Base-by-base conservation (phyloP, 1,284 basidiomycete genomes). In the Rhodofomes roseus region DNA sequence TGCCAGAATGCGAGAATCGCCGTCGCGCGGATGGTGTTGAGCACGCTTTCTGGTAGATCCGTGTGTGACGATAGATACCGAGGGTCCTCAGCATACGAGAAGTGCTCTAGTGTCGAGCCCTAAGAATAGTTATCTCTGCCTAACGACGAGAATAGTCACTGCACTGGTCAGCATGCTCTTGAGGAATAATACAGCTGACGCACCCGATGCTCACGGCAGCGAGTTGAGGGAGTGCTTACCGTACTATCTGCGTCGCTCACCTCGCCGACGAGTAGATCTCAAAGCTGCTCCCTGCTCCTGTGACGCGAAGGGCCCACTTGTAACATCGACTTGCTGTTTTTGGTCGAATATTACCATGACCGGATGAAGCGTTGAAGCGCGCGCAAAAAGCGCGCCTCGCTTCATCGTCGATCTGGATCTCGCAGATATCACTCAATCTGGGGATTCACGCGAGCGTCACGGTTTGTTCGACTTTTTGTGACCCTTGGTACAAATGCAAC, bases 351-450 rank as follows among this genome's bases (percentile, higher is more conserved):
- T 52, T 22, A 2, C 50, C 50, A 52, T 52, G 50, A 22, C 50
- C 34, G 50, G 6, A 7, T 51, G 34, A 36, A 34, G n/a, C 20
- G 1, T 23, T 46, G 44, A 14, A 39, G 37, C 37, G 44, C 27
- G n/a, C 50, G 11, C 50, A 20, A 36, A 14, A 36, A 34, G 27
- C 50, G 29, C 34, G 31, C 2, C 25, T 2, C 25, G 16, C 22
- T 5, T 34, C 50, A 37, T 52, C 50, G 50, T 52, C 50, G 50
- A 52, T 52, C 31, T 52, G 31, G 50, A 52, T 52, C 50, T 52
- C 31, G 20, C 27, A 34, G 11, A 11, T 34, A 11, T 11, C 11
- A 11, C 14, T 18, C 2, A 34, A 31, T 52, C 50, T 34, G 5
- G 31, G 31, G 18, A 20, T 20, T 52, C 31, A 22, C 44, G 12